These are phyloP conservation scores for Beauveria scarabaeidicola DNA, from an alignment of 2,329 filamentous ascomycete species.

Conservation along the genomic window DNA sequence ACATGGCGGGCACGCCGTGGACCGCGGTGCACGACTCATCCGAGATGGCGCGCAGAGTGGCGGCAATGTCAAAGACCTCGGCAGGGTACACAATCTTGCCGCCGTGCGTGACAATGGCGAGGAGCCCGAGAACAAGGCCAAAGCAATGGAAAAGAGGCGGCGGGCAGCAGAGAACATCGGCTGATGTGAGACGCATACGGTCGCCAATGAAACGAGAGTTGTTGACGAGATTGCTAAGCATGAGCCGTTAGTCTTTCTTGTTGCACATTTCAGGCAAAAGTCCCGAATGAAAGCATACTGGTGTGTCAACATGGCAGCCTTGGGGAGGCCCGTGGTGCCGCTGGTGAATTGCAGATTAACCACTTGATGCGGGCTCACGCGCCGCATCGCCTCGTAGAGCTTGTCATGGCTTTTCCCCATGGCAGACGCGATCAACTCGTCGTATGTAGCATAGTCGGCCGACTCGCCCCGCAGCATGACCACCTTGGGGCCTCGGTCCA, in stretches of 20 bases:
- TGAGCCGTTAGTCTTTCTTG: conserved; percentile 10
- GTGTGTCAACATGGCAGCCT: conserved; percentile 67
- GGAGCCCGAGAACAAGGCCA: conserved; percentile 66
- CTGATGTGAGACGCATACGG: conserved; percentile 58
- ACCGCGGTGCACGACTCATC: conserved; percentile 64
- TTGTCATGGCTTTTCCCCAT: conserved; percentile 37
- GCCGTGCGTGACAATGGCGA: conserved; percentile 65
- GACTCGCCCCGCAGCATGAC: conserved; percentile 52
- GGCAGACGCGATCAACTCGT: conserved; percentile 46
- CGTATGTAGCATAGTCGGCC: conserved; percentile 50
- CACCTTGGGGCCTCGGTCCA: conserved; percentile 39
- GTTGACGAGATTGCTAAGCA: conserved; percentile 48
- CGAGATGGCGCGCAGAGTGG: conserved; percentile 57
- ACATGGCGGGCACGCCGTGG: conserved; percentile 80
- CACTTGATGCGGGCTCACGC: conserved; percentile 56
- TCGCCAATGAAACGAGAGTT: conserved; percentile 65
- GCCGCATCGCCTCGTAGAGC: conserved; percentile 44
- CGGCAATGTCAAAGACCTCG: conserved; percentile 61
- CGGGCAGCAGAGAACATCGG: conserved; percentile 69
- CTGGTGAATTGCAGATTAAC: conserved; percentile 70
- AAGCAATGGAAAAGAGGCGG: conserved; percentile 84
- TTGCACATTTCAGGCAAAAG: background rate
- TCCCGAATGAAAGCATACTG: conserved; percentile 36
- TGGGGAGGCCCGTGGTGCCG: conserved; percentile 65
- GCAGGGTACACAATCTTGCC: conserved; percentile 68